Evolutionary conservation across 108 stramenopile species (phyloP).

Genomic region (Fistulifera pelliculosa): DNA sequence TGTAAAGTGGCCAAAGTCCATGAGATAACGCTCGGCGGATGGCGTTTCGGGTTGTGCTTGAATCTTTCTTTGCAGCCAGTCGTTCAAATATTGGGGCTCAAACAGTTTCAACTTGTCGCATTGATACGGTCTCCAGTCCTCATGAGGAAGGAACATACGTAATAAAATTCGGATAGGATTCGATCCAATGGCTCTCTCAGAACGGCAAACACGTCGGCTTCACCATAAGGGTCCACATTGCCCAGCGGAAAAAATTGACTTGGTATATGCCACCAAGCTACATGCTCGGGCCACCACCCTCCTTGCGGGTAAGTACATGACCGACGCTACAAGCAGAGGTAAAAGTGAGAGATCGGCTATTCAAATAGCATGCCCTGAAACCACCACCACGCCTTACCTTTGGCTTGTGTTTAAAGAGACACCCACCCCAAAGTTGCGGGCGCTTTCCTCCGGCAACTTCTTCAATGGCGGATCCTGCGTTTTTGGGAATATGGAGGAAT

Average conservation of each 20-base stretch:
- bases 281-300: constrained; percentile 21
- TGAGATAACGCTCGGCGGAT: constrained; percentile 9
- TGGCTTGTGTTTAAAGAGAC: constrained; percentile 26
- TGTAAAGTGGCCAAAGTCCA: constrained; percentile 32
- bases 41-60: not conserved
- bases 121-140: constrained; percentile 22
- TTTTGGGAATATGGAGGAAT: constrained; percentile 37
- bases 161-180: constrained; percentile 32
- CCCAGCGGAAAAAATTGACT: constrained; percentile 20
- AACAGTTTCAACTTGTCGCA: constrained; percentile 15
- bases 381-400: constrained; percentile 15
- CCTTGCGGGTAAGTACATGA: not conserved
- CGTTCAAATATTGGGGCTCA: constrained; percentile 23
- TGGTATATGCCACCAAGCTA: constrained; percentile 35
- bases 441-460: constrained; percentile 16
- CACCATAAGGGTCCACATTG: constrained; percentile 21
- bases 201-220: constrained; percentile 29
- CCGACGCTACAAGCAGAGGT: too few relatives aligned
- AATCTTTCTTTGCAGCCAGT: constrained; percentile 19
- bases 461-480: constrained; percentile 30
- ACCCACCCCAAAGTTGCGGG: constrained; percentile 21
- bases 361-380: too few relatives aligned
- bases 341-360: too few relatives aligned
- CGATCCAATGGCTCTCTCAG: constrained; percentile 26
- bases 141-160: constrained; percentile 16